Evolutionary conservation across 2,329 filamentous ascomycete genomes (phyloP).

Genomic region (Fusarium devonianum): DNA sequence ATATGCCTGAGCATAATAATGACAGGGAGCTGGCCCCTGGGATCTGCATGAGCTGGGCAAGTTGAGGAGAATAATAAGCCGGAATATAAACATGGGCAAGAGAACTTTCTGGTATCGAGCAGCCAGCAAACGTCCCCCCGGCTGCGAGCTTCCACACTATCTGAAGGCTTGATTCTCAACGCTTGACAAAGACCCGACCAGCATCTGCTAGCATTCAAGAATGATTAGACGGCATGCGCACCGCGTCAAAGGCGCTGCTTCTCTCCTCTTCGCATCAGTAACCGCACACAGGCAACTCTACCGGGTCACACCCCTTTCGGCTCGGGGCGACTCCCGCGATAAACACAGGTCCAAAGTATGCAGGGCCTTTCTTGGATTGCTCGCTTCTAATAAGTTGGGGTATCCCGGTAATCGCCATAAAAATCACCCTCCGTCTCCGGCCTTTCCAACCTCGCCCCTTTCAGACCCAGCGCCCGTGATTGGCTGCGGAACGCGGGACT

Average conservation of each 20-base stretch:
- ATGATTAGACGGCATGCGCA: conserved; percentile 6
- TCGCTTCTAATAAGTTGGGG: conserved; percentile 2
- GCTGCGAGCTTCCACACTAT: no score
- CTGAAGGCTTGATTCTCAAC: no score
- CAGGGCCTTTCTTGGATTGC: conserved; percentile 1
- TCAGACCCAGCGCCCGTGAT: conserved; percentile 14
- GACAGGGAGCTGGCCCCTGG: no score
- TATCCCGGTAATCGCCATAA: conserved; percentile 13
- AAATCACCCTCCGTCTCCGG: conserved; percentile 4
- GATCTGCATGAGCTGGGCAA: no score
- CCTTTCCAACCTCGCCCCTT: not conserved
- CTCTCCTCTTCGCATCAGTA: conserved; percentile 8
- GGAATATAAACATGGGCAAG: no score
- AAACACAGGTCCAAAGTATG: conserved; percentile 13
- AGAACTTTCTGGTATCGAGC: no score
- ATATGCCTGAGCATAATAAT: no score
- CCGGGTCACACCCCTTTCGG: conserved; percentile 18
- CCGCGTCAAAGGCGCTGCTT: no score
- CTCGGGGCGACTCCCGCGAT: conserved; percentile 19
- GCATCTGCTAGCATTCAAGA: conserved; percentile 1
- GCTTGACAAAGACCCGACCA: not conserved
- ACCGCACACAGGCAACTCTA: conserved; percentile 1
- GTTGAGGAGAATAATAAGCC: no score
- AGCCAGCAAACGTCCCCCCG: no score
- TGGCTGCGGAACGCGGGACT: conserved; percentile 6